phyloP scores from a whole-genome alignment of 2,329 filamentous ascomycete species.

The Claviceps humidiphila region DNA sequence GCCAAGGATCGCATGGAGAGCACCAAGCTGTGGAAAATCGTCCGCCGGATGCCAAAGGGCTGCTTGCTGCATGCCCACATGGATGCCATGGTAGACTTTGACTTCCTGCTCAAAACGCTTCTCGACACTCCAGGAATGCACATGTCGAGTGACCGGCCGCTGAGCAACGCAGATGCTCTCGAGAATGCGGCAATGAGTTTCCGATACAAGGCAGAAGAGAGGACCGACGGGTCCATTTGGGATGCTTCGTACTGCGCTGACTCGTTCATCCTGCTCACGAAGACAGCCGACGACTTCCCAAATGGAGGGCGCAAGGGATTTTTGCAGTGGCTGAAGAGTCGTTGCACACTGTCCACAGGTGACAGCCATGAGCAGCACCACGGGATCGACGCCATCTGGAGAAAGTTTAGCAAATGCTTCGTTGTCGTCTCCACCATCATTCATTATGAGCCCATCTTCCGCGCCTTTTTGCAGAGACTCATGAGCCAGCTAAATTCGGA shows the following conservation, averaged over 20 bases:
- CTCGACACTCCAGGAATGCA: slow-evolving; percentile 63
- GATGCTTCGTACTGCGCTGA: slow-evolving; percentile 43
- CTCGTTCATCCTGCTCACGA: slow-evolving; percentile 42
- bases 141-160: slow-evolving; percentile 45
- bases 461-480: slow-evolving; percentile 58
- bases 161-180: slow-evolving; percentile 40
- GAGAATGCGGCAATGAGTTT: slow-evolving; percentile 48
- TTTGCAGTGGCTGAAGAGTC: slow-evolving; percentile 59
- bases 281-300: slow-evolving; percentile 64
- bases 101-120: slow-evolving; percentile 61
- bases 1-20: slow-evolving; percentile 77
- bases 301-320: slow-evolving; percentile 59
- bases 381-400: slow-evolving; percentile 73
- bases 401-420: slow-evolving; percentile 67
- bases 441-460: slow-evolving; percentile 83
- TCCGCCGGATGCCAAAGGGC: slow-evolving; percentile 81
- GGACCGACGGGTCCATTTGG: slow-evolving; percentile 49
- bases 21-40: slow-evolving; percentile 74
- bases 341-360: slow-evolving; percentile 56
- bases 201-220: slow-evolving; percentile 37
- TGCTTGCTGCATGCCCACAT: slow-evolving; percentile 75
- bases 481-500: slow-evolving; percentile 63
- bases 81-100: slow-evolving; percentile 81
- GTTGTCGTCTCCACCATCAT: slow-evolving; percentile 59
- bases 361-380: slow-evolving; percentile 72